Base-by-base conservation (phyloP, 257 asterid species). In the Nicotiana tomentosiformis region DNA sequence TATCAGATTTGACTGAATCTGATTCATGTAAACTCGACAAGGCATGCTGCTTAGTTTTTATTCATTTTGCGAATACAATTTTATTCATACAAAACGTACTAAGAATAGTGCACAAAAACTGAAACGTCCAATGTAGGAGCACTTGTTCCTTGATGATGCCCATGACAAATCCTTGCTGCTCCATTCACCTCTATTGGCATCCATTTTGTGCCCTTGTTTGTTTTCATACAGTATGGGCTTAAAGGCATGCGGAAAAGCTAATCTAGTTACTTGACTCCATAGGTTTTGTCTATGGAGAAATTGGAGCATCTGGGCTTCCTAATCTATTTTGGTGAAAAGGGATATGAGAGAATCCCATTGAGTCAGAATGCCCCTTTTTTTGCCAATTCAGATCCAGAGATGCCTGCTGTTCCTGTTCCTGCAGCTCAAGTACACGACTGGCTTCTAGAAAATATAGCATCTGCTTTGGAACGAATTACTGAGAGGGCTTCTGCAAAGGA, bases 341-440 rank as follows among this genome's bases (percentile, higher is more conserved):
- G 97, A 82, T 86, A 93, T 10, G 90, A 89, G 83, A 91, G 87
- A 84, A 86, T 64, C 35, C 93, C 99, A 77, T 82, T 95, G 86
- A 90, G 99, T 89, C 99, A 94, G 83, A 90, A 87, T 74, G 90
- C 97, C 84, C 98, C 97, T 10, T 94, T 94, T 88, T 95, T 94
- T 70, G 97, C 98, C 30, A 95, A 95, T 90, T 95, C 98, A 33
- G 98, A 95, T 84, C 97, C 98, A 20, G 96, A 94, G 87, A 95
- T 95, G 99, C 98, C 97, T 46, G 98, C 97, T 84, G 97, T 87
- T 84, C 99, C 99, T 78, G 96, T 94, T 82, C 93, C 95, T 77
- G 98, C 92, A 32, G 81, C 98, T 60, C 98, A 93, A 89, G 94
- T 95, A 86, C 94, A 93, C 17, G 97, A 93, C 26, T 95, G 97